phyloP scores from a whole-genome alignment of 1,284 basidiomycete genomes.

The Malassezia globosa region DNA sequence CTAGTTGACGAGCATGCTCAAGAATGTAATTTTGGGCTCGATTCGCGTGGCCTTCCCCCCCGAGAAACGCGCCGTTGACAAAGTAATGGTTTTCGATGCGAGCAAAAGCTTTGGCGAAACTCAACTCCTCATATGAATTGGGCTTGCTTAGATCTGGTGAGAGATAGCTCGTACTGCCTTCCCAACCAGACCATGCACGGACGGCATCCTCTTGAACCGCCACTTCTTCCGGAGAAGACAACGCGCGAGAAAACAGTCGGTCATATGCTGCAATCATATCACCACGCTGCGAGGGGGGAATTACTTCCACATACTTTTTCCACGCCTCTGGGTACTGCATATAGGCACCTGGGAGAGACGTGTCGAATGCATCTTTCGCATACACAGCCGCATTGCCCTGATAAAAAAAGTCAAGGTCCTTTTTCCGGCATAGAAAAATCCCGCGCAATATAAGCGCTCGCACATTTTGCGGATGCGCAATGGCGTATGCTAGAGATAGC shows the following conservation, averaged over 20 bases:
- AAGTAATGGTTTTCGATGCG: slow-evolving; percentile 89
- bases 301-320: slow-evolving; percentile 59
- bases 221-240: slow-evolving; percentile 50
- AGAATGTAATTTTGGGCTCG: slow-evolving; percentile 64
- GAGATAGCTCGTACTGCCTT: slow-evolving; percentile 37
- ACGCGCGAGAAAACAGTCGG: slow-evolving; percentile 64
- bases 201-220: slow-evolving; percentile 57
- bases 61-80: slow-evolving; percentile 63
- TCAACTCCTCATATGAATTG: slow-evolving; percentile 19
- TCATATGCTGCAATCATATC: slow-evolving; percentile 75
- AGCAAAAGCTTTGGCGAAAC: slow-evolving; percentile 57
- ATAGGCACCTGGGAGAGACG: slow-evolving; percentile 48
- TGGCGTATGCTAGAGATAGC: slow-evolving; percentile 73
- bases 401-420: slow-evolving; percentile 85
- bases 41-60: slow-evolving; percentile 69
- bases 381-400: slow-evolving; percentile 50
- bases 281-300: slow-evolving; percentile 64
- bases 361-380: slow-evolving; percentile 31
- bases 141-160: slow-evolving; percentile 22
- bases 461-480: slow-evolving; percentile 70
- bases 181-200: slow-evolving; percentile 58
- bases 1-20: neutral
- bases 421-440: slow-evolving; percentile 70
- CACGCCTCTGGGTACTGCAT: slow-evolving; percentile 42
- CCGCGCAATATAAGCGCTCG: slow-evolving; percentile 74